These are phyloP conservation scores for Hansenula sp. DNA, from an alignment of 1,139 yeast genomes.

Conservation along the genomic window DNA sequence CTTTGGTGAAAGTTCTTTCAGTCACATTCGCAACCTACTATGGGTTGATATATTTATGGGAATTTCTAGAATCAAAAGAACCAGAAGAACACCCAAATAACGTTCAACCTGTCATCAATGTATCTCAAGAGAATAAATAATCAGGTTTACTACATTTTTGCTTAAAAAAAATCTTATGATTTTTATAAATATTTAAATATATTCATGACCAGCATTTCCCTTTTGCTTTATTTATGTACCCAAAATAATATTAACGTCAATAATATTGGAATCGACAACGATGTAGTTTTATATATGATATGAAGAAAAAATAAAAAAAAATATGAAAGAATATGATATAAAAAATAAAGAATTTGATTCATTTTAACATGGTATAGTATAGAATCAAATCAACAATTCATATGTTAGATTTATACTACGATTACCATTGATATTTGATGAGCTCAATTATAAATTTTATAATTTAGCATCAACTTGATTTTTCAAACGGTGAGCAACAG, in stretches of 20 bases:
- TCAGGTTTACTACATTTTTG: no score
- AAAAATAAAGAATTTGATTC: background rate
- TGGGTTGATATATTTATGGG: constrained; percentile 36
- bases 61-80: constrained; percentile 31
- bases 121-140: background rate
- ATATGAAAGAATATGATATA: background rate
- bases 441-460: no score
- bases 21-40: constrained; percentile 41
- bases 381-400: constrained; percentile 5
- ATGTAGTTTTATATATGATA: background rate
- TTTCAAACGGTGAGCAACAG: constrained; percentile 56
- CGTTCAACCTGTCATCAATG: background rate
- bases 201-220: constrained; percentile 21
- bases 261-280: background rate
- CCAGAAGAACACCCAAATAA: constrained; percentile 4
- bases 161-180: no score
- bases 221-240: constrained; percentile 11
- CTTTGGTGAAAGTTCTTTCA: constrained; percentile 36
- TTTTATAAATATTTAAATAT: background rate
- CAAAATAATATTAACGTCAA: background rate
- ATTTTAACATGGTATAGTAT: background rate
- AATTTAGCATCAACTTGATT: constrained; percentile 11
- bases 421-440: no score
- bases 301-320: background rate
- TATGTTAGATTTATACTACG: constrained; percentile 1